A percentile compares a stretch with the other conserved stretches of the same genome.
These are phyloP conservation scores for Limnomonas spitsbergensis DNA, from an alignment of 139 green algal species.

Conservation along the genomic window DNA sequence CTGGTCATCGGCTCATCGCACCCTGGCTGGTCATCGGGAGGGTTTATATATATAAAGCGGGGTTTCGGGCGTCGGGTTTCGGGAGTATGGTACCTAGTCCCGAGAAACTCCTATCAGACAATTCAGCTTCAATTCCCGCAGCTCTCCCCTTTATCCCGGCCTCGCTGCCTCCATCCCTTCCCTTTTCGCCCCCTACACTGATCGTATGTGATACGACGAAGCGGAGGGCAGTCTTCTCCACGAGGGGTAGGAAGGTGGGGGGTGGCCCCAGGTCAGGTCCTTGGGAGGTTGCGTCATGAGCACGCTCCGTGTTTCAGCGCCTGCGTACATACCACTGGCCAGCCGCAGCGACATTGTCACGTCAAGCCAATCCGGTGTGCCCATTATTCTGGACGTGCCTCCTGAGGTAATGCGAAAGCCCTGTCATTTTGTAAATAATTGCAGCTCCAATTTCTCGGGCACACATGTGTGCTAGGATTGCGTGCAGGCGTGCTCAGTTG, in stretches of 20 bases:
- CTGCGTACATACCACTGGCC: background rate
- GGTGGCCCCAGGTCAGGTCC: no score
- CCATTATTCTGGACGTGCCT: background rate
- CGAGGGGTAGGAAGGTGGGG: no score
- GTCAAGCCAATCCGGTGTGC: background rate
- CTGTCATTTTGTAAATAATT: background rate
- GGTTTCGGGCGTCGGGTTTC: no score
- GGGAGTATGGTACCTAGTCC: no score
- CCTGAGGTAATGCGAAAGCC: background rate
- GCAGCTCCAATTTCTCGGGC: background rate
- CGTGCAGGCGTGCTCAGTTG: background rate
- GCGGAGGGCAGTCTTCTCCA: no score
- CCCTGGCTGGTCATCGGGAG: no score
- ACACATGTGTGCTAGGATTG: background rate
- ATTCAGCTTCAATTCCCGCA: no score
- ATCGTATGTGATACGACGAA: no score
- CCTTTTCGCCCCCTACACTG: background rate
- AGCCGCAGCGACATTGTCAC: background rate
- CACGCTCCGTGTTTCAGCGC: slow-evolving; percentile 1
- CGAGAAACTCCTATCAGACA: no score
- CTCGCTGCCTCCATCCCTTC: background rate
- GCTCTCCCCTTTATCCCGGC: background rate
- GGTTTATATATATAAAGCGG: no score
- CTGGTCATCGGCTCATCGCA: no score
- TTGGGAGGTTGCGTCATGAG: background rate